A percentile compares a stretch with the other conserved stretches of the same genome.
Evolutionary conservation across 2,329 filamentous ascomycete species (phyloP).

Genomic region (Sporothrix pallida): DNA sequence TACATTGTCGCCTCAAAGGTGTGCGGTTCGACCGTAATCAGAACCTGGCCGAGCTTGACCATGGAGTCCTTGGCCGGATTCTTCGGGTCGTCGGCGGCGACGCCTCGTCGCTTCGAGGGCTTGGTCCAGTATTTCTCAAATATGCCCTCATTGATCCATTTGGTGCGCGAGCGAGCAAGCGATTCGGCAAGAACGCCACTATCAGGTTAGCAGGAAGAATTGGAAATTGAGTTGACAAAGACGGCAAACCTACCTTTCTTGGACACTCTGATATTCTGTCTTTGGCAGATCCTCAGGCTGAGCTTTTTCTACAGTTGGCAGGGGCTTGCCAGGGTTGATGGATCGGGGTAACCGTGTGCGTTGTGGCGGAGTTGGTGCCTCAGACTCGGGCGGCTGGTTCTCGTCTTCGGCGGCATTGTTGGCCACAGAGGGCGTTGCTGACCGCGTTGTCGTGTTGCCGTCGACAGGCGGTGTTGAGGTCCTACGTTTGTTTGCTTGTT

Average conservation of each 20-base stretch:
- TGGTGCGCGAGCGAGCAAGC: slow-evolving; percentile 72
- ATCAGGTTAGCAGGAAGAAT: no score
- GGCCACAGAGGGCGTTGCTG: slow-evolving; percentile 53
- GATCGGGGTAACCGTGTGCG: slow-evolving; percentile 64
- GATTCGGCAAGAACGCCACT: slow-evolving; percentile 79
- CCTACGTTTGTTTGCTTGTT: slow-evolving; percentile 65
- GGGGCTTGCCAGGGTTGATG: slow-evolving; percentile 67
- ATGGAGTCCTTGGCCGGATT: slow-evolving; percentile 75
- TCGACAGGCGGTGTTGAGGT: slow-evolving; percentile 58
- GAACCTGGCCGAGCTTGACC: slow-evolving; percentile 73
- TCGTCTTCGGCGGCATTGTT: slow-evolving; percentile 43
- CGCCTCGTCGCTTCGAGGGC: slow-evolving; percentile 70
- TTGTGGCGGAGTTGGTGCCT: slow-evolving; percentile 43
- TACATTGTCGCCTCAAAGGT: slow-evolving; percentile 78
- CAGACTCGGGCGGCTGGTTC: slow-evolving; percentile 40
- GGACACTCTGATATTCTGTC: slow-evolving; percentile 74
- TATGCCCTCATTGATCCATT: slow-evolving; percentile 73
- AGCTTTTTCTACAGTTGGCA: slow-evolving; percentile 71
- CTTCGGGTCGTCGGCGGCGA: slow-evolving; percentile 65
- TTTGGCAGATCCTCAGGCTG: slow-evolving; percentile 67
- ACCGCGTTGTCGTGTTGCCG: slow-evolving; percentile 49
- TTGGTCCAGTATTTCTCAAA: slow-evolving; percentile 82
- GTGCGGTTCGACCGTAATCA: slow-evolving; percentile 79
- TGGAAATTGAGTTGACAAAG: no score
- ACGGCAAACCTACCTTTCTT: no score